phyloP scores from a whole-genome alignment of 148 eudicot species.

The Linanthus parryae region DNA sequence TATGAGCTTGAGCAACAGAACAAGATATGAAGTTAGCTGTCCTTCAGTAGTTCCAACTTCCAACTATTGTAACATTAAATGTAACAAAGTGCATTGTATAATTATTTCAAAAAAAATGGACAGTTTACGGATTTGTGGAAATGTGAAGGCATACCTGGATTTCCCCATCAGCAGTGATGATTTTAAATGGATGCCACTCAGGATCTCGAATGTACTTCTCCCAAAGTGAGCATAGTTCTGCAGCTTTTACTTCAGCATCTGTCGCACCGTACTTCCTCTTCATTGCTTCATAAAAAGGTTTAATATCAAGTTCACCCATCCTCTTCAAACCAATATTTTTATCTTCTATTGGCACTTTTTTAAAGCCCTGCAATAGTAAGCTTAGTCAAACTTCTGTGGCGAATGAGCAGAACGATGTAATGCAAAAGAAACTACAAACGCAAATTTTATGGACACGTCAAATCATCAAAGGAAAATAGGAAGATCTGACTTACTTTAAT shows the following conservation, averaged over 20 bases:
- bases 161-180: slow-evolving; percentile 32
- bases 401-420: no score
- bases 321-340: slow-evolving; percentile 66
- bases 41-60: no score
- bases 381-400: background rate
- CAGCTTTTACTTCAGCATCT: slow-evolving; percentile 70
- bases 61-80: no score
- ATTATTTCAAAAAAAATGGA: no score
- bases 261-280: slow-evolving; percentile 48
- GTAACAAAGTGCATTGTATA: no score
- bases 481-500: slow-evolving; percentile 42
- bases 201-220: slow-evolving; percentile 83
- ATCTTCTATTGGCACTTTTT: slow-evolving; percentile 44
- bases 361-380: slow-evolving; percentile 47
- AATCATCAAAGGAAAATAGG: background rate
- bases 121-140: no score
- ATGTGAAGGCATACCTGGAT: slow-evolving; percentile 26
- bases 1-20: no score
- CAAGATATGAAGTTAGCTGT: no score
- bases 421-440: no score
- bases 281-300: slow-evolving; percentile 63
- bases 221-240: slow-evolving; percentile 80
- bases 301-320: slow-evolving; percentile 77
- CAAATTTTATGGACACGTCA: no score
- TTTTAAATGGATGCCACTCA: slow-evolving; percentile 82